Conservation (phyloP, 2,329 filamentous ascomycete genomes). For the Calonectria naviculata region DNA sequence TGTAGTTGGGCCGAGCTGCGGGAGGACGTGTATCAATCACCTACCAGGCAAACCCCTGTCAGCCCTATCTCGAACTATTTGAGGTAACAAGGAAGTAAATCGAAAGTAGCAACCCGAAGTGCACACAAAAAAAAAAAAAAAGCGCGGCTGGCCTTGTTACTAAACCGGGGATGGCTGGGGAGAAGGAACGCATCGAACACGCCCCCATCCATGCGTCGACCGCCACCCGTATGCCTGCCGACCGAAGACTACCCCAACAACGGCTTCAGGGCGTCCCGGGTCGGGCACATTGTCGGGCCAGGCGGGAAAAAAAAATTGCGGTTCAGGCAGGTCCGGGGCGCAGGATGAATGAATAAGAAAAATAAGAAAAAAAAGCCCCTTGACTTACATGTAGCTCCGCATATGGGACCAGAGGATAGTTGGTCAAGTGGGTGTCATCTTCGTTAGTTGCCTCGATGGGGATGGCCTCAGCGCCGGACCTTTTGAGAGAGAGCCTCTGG, state of each 20-base stretch:
- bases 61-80: slow-evolving; percentile 41
- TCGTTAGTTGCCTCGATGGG: slow-evolving; percentile 78
- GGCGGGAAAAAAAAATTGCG: slow-evolving; percentile 24
- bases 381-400: slow-evolving; percentile 82
- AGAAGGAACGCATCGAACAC: slow-evolving; percentile 18
- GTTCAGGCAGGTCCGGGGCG: slow-evolving; percentile 6
- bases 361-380: slow-evolving; percentile 24
- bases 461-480: slow-evolving; percentile 67
- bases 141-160: slow-evolving; percentile 18
- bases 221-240: slow-evolving; percentile 21
- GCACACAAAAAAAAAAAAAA: slow-evolving; percentile 20
- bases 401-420: slow-evolving; percentile 77
- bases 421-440: slow-evolving; percentile 72
- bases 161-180: slow-evolving; percentile 24
- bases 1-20: slow-evolving; percentile 81
- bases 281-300: slow-evolving; percentile 1
- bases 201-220: slow-evolving; percentile 16
- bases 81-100: slow-evolving; percentile 21
- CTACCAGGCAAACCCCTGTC: slow-evolving; percentile 58
- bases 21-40: slow-evolving; percentile 84
- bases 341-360: slow-evolving; percentile 25
- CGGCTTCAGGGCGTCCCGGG: background rate
- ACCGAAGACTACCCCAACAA: slow-evolving; percentile 20
- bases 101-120: background rate
- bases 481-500: slow-evolving; percentile 80